These are phyloP conservation scores for Mucor racemosus DNA, from an alignment of 371 early-diverging fungal genomes.

Conservation along the genomic window DNA sequence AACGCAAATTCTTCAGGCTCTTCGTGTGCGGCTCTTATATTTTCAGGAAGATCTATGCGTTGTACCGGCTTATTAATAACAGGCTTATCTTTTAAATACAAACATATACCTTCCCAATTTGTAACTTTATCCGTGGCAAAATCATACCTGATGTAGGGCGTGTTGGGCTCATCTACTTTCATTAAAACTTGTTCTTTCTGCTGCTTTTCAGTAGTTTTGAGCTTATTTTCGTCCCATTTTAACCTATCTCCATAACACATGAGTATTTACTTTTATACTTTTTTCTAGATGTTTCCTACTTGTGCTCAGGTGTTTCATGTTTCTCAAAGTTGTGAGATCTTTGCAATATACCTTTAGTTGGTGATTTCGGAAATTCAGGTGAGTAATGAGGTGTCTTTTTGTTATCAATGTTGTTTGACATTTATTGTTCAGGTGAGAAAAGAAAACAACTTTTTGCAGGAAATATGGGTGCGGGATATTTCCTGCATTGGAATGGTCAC, in stretches of 20 bases:
- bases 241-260: constrained; percentile 36
- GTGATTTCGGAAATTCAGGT: background rate
- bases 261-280: background rate
- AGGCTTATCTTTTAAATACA: background rate
- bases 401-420: background rate
- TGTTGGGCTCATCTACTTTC: constrained; percentile 96
- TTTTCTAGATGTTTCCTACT: constrained; percentile 3
- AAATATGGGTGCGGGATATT: background rate
- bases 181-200: constrained; percentile 84
- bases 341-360: constrained; percentile 56
- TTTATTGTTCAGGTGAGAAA: background rate
- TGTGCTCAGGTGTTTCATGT: constrained; percentile 17
- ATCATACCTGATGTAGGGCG: constrained; percentile 90
- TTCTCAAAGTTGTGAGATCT: constrained; percentile 24
- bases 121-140: constrained; percentile 72
- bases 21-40: constrained; percentile 29
- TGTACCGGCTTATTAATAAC: background rate
- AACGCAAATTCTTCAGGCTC: constrained; percentile 51
- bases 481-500: background rate
- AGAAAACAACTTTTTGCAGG: background rate
- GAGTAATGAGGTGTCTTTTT: background rate
- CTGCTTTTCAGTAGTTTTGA: constrained; percentile 77
- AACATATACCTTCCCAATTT: constrained; percentile 48
- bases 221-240: constrained; percentile 94
- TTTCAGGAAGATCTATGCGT: constrained; percentile 5